Evolutionary conservation across 139 green algal genomes (phyloP).

Genomic region (Spirogloea muscicola): DNA sequence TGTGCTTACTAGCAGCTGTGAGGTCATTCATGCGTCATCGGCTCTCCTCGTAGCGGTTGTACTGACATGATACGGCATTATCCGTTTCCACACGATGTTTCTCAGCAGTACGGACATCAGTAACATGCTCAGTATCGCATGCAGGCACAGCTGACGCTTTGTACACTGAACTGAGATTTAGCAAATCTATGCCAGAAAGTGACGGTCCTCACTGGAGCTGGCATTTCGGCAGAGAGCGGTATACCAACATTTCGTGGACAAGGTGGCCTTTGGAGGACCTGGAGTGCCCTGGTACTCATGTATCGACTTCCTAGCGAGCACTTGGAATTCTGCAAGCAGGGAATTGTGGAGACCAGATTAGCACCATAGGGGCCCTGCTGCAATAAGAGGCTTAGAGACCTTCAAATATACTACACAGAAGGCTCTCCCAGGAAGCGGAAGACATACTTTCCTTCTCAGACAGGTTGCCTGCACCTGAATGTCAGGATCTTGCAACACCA

Average conservation of each 20-base stretch:
- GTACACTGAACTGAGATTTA: too few relatives aligned
- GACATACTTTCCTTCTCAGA: neutral
- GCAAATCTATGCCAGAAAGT: too few relatives aligned
- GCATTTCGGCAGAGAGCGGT: constrained; percentile 49
- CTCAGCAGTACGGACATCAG: too few relatives aligned
- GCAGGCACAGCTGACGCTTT: too few relatives aligned
- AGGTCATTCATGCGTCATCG: too few relatives aligned
- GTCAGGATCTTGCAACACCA: constrained; percentile 50
- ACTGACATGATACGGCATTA: too few relatives aligned
- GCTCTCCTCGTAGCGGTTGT: too few relatives aligned
- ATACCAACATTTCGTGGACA: constrained; percentile 57
- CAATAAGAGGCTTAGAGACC: neutral
- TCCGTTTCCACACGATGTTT: too few relatives aligned
- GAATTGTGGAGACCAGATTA: neutral
- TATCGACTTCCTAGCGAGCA: neutral
- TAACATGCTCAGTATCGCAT: too few relatives aligned
- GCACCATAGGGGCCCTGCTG: neutral
- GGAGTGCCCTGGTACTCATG: constrained; percentile 33
- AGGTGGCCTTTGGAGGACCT: constrained; percentile 55
- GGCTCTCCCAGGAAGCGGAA: neutral
- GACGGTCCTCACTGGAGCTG: constrained; percentile 44
- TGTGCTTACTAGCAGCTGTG: too few relatives aligned
- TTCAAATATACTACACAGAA: neutral
- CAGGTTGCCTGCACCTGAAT: neutral
- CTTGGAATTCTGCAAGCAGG: neutral